Base-by-base conservation (phyloP, 106 monocot species). In the Dendrobium officinale region DNA sequence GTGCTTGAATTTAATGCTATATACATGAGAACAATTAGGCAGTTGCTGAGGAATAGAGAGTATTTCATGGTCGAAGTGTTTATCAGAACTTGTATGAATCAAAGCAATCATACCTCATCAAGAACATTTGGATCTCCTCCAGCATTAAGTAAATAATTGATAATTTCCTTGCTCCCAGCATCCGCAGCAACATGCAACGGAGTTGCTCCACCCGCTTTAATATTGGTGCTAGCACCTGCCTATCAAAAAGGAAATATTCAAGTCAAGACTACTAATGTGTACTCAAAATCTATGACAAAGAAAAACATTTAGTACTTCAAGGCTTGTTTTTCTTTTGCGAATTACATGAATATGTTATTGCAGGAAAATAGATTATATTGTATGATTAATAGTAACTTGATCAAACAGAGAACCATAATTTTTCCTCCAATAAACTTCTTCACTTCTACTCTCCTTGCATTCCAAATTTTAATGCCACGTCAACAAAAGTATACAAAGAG, bases 181-280 rank as follows among this genome's bases (percentile, higher is more conserved):
- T 97, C 93, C 16, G 96, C 94, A 59, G 96, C 96, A 75, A 97
- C 84, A 82, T 94, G 94, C 85, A 97, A 84, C 77, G 94, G 90
- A 78, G 94, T 94, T 67, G 94, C 85, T 77, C 92, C 96, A 83
- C 96, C 92, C 33, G 94, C 94, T 77, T 48, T 85, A 83, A 88
- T 78, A 90, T 97, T 94, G 54, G 89, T 77, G 78, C 84, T 84
- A 79, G 94, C 96, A 85, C 96, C 96, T 55, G 88, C 94, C 96
- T 97, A 68, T 61, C 56, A 42, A 81, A 66, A 84, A 73, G 72
- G 51, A 51, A 68, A 26, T 51, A 76, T 13, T 49, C 0, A 18
- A 76, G 11, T 51, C 49, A 76, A 27, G 49, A 76, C 1, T 44
- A 22, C 20, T 44, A 47, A 31, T 3, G 9, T n/a, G 43, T 76